phyloP scores from a whole-genome alignment of 139 green algal genomes.

The Yamagishiella unicocca region DNA sequence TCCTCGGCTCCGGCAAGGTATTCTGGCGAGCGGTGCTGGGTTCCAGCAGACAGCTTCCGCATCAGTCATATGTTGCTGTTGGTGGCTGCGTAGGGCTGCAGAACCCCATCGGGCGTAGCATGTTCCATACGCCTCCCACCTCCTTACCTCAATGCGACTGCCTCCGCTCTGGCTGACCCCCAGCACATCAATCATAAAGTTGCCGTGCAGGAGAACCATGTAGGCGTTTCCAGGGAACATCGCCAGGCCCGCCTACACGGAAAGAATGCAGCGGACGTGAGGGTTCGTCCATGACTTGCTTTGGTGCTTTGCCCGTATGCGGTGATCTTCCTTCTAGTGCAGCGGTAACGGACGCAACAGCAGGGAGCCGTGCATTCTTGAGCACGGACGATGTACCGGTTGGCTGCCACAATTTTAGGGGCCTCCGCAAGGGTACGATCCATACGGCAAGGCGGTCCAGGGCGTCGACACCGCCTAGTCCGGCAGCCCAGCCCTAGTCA shows the following conservation, averaged over 20 bases:
- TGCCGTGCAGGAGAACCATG: constrained; percentile 1
- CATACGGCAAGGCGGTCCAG: neutral
- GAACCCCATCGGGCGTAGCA: neutral
- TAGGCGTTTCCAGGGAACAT: constrained; percentile 26
- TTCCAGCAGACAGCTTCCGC: neutral
- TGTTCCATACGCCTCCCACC: neutral
- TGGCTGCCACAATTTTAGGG: too few relatives aligned
- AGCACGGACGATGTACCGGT: too few relatives aligned
- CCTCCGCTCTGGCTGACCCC: constrained; percentile 13
- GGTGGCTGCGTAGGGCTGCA: neutral
- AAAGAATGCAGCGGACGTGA: neutral
- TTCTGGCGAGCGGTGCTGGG: neutral
- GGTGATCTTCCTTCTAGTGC: too few relatives aligned
- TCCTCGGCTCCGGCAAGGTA: neutral
- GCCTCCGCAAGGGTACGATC: too few relatives aligned
- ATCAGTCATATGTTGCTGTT: neutral
- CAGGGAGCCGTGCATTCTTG: neutral
- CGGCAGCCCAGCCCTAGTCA: neutral
- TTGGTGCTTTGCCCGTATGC: neutral
- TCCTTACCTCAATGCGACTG: constrained; percentile 11
- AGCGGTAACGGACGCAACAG: neutral
- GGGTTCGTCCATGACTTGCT: neutral
- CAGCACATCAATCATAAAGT: constrained; percentile 37
- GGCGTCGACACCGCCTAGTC: neutral
- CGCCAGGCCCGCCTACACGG: neutral